Percentiles rank a stretch among this genome's conserved stretches.
phyloP scores from a whole-genome alignment of 2,329 filamentous ascomycete genomes.

The Clonostachys rosea region DNA sequence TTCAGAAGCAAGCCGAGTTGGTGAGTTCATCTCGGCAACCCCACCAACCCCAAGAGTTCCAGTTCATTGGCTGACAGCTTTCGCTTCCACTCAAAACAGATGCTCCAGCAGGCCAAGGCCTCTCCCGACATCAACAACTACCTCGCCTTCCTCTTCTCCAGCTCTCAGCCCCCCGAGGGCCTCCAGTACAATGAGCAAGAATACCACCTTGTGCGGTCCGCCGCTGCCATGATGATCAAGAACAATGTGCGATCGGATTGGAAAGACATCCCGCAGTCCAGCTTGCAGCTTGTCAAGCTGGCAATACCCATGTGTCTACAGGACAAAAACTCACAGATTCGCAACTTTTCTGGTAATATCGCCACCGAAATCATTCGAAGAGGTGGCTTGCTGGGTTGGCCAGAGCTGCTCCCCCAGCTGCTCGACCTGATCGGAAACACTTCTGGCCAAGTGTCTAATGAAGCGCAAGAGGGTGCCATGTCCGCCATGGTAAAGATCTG shows the following conservation, averaged over 20 bases:
- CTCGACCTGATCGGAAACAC: constrained; percentile 73
- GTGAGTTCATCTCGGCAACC: constrained; percentile 45
- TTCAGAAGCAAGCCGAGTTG: constrained; percentile 84
- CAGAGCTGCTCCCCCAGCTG: constrained; percentile 81
- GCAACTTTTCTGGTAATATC: constrained; percentile 86
- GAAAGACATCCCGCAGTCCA: constrained; percentile 69
- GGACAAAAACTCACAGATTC: constrained; percentile 77
- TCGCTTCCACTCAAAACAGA: constrained; percentile 46
- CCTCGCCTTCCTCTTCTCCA: constrained; percentile 85
- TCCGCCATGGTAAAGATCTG: constrained; percentile 90
- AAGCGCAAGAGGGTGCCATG: constrained; percentile 91
- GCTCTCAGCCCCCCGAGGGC: constrained; percentile 54
- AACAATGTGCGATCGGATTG: constrained; percentile 80
- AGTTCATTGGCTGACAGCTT: constrained; percentile 10
- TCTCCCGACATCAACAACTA: constrained; percentile 98
- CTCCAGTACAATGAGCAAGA: constrained; percentile 54
- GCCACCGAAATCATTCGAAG: constrained; percentile 86
- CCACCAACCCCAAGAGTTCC: constrained; percentile 2
- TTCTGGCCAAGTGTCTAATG: constrained; percentile 58
- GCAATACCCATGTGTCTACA: constrained; percentile 75
- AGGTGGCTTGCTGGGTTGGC: constrained; percentile 86
- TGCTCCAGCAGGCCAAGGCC: constrained; percentile 83
- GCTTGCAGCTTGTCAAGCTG: constrained; percentile 73
- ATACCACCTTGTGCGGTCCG: constrained; percentile 75
- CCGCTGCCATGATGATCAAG: constrained; percentile 92